Percentiles rank a stretch among this genome's conserved stretches.
phyloP scores from a whole-genome alignment of 2,329 filamentous ascomycete genomes.

The Pseudophaeomoniella oleicola region DNA sequence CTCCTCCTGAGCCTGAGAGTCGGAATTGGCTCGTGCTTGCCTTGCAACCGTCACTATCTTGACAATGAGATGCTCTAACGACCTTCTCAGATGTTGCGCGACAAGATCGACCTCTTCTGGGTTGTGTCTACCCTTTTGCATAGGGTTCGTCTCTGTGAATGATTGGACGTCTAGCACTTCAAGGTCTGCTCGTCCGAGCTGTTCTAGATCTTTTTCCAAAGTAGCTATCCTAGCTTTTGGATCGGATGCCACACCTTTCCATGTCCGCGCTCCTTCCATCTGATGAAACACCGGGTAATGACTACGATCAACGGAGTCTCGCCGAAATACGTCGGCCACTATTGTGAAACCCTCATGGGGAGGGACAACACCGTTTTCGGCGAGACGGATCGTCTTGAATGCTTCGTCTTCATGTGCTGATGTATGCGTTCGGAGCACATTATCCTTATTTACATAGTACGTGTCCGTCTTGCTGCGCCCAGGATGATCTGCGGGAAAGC shows the following conservation, averaged over 20 bases:
- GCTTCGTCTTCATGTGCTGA: conserved; percentile 81
- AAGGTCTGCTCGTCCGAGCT: conserved; percentile 23
- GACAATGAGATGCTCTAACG: conserved; percentile 76
- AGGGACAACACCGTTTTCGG: neutral
- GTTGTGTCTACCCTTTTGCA: conserved; percentile 59
- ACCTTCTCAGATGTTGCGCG: conserved; percentile 72
- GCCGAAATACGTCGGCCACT: conserved; percentile 84
- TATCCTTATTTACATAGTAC: conserved; percentile 80
- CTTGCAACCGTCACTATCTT: conserved; percentile 74
- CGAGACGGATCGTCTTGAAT: conserved; percentile 38
- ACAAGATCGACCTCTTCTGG: conserved; percentile 69
- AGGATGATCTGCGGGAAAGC: conserved; percentile 76
- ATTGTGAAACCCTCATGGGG: conserved; percentile 68
- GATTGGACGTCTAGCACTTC: neutral
- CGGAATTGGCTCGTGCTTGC: conserved; percentile 40
- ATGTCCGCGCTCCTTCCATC: conserved; percentile 89
- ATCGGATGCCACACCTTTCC: conserved; percentile 47
- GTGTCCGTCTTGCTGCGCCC: conserved; percentile 81
- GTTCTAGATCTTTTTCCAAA: conserved; percentile 33
- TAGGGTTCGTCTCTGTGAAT: conserved; percentile 56
- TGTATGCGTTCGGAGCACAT: conserved; percentile 82
- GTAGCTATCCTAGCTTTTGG: conserved; percentile 10
- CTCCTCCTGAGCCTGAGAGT: conserved; percentile 41
- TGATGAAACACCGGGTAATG: conserved; percentile 98
- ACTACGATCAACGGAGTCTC: conserved; percentile 85